Evolutionary conservation across 2,329 filamentous ascomycete genomes (phyloP), one percentile per base, ranked within the genome.

Genomic region (Calonectria crousiana): DNA sequence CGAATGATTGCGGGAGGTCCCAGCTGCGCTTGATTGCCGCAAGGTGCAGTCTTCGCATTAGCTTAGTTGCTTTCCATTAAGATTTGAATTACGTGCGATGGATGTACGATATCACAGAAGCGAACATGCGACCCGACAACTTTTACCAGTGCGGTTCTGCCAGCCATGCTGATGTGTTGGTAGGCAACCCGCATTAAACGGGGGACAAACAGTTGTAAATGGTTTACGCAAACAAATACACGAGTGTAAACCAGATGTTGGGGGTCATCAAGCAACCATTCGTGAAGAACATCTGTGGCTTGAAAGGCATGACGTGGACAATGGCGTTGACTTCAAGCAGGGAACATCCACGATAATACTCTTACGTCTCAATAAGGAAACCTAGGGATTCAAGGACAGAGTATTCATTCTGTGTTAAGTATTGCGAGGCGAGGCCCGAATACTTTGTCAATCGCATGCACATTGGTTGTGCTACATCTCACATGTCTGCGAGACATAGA

Each of bases 241-340:
- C n/a, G 26, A 23, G 13, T 38, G 2, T 62, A 34, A 41, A 41
- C n/a, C 32, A 28, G 16, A 4, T 34, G 44, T 16, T 6, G 20
- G 20, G 26, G 60, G 2, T 2, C 28, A 9, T 34, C 14, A 11
- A 56, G 68, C 30, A 10, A 30, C 28, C n/a, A 51, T 34, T 10
- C 30, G 28, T 18, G 20, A 36, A 47, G 4, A 51, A 16, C 14
- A 5, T n/a, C 14, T 18, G 60, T 34, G 20, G 65, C 30, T 60
- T 69, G 28, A 6, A 32, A 49, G 23, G 30, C 51, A 65, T 66
- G 66, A 73, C 66, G 71, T 69, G 71, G 71, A 44, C 56, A 36
- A 51, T 16, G 60, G 32, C 38, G 10, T 32, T 47, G 38, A 44
- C 58, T 11, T 28, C 26, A 28, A 60, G 51, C 51, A 73, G 30